These are phyloP conservation scores for Dendrobium huoshanense DNA, from an alignment of 106 monocot species.

Conservation along the genomic window DNA sequence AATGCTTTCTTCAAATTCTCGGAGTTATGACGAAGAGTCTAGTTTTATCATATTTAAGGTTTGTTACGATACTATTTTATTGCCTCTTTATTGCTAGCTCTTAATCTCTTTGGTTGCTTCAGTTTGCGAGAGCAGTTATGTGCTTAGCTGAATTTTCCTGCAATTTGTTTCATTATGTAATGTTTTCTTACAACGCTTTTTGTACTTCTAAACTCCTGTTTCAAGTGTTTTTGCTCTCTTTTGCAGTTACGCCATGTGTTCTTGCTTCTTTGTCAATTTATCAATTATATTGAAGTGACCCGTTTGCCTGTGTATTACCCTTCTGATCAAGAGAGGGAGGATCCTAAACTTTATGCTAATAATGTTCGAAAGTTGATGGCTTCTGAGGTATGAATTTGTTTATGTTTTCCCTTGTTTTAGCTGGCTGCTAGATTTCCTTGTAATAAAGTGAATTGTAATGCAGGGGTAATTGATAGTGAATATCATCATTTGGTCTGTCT, in stretches of 20 bases:
- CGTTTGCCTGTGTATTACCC: slow-evolving; percentile 78
- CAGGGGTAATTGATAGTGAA: neutral
- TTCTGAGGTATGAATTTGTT: slow-evolving; percentile 45
- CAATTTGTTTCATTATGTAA: neutral
- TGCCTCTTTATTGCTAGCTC: neutral
- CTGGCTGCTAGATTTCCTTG: neutral
- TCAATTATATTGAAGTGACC: slow-evolving; percentile 74
- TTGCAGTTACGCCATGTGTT: slow-evolving; percentile 78
- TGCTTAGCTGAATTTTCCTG: neutral
- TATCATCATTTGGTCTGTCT: neutral
- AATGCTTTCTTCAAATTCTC: neutral
- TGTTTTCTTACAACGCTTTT: neutral
- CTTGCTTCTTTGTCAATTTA: slow-evolving; percentile 93
- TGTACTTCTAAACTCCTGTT: neutral
- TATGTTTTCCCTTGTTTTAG: neutral
- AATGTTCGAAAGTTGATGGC: slow-evolving; percentile 88
- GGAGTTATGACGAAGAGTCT: neutral
- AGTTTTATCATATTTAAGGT: neutral
- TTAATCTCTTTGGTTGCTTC: neutral
- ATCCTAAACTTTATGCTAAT: slow-evolving; percentile 81
- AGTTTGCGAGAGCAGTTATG: neutral
- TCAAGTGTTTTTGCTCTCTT: neutral
- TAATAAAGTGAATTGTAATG: neutral
- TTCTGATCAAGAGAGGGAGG: slow-evolving; percentile 68
- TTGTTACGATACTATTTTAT: neutral